A percentile compares a stretch with the other conserved stretches of the same genome.
phyloP scores from a whole-genome alignment of 2,329 filamentous ascomycete species.

The Colletotrichum sidae region DNA sequence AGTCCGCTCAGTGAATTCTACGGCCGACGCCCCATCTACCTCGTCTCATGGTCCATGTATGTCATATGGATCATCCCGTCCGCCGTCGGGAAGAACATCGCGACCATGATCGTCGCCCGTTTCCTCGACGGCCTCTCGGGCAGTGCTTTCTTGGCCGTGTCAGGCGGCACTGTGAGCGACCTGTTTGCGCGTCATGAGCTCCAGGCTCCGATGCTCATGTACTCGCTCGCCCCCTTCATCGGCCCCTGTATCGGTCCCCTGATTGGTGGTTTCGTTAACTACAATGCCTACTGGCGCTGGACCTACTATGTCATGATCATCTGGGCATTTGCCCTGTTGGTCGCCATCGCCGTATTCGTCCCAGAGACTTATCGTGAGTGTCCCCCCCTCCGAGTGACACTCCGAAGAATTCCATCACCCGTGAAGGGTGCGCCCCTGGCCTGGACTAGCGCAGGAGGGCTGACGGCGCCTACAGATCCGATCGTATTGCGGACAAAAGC shows the following conservation, averaged over 20 bases:
- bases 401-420: not conserved
- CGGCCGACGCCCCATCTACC: conserved; percentile 84
- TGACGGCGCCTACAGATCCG: conserved; percentile 56
- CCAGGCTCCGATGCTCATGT: conserved; percentile 86
- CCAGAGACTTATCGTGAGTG: conserved; percentile 85
- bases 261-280: conserved; percentile 85
- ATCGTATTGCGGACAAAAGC: conserved; percentile 81
- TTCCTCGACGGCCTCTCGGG: conserved; percentile 83
- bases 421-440: conserved; percentile 27
- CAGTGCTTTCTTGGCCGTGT: conserved; percentile 77
- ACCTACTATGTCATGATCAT: conserved; percentile 88
- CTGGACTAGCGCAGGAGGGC: conserved; percentile 2
- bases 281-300: conserved; percentile 81
- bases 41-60: conserved; percentile 79
- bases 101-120: conserved; percentile 80
- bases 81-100: conserved; percentile 84
- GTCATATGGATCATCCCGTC: conserved; percentile 85
- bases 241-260: conserved; percentile 71
- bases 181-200: conserved; percentile 77
- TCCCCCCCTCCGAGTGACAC: not conserved
- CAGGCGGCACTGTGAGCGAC: conserved; percentile 88
- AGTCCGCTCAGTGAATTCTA: conserved; percentile 81
- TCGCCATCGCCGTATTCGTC: conserved; percentile 76
- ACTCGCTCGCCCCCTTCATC: conserved; percentile 73
- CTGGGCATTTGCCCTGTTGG: conserved; percentile 76